Conservation (phyloP, 2,329 filamentous ascomycete genomes). For the Exserohilum rostratum region DNA sequence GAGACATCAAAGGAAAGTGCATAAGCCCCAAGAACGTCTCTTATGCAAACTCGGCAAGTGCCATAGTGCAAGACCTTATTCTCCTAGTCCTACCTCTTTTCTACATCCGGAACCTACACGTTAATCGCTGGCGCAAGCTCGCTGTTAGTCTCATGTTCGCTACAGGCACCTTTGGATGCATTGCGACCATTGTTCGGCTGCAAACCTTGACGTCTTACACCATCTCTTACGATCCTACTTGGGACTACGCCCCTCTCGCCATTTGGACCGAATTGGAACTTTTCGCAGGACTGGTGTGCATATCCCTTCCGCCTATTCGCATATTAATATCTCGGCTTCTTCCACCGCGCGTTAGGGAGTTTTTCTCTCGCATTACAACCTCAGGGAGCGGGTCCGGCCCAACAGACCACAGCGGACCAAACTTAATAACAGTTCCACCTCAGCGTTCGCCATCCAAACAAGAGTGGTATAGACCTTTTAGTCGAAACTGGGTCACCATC, state of each 20-base stretch:
- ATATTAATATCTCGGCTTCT: conserved; percentile 23
- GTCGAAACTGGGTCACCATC: conserved; percentile 13
- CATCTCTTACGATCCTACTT: conserved; percentile 35
- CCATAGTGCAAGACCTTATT: conserved; percentile 35
- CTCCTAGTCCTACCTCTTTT: conserved; percentile 32
- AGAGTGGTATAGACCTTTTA: conserved; percentile 15
- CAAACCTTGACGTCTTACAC: conserved; percentile 29
- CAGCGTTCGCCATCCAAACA: not conserved
- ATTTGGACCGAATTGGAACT: conserved; percentile 39
- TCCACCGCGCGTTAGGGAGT: conserved; percentile 14
- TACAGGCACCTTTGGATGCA: conserved; percentile 35
- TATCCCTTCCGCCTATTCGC: conserved; percentile 33
- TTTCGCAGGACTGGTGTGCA: conserved; percentile 28
- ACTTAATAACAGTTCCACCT: not conserved
- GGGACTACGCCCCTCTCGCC: conserved; percentile 31
- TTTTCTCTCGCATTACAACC: conserved; percentile 15
- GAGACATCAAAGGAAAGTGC: conserved; percentile 33
- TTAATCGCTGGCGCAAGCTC: conserved; percentile 27
- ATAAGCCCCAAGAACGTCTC: conserved; percentile 27
- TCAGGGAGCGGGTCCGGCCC: conserved; percentile 8
- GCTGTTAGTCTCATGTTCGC: conserved; percentile 34
- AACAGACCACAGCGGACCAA: not conserved
- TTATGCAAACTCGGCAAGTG: conserved; percentile 29
- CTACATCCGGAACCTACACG: conserved; percentile 31
- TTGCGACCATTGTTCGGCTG: conserved; percentile 35